Base-by-base conservation (phyloP, 2,329 filamentous ascomycete species). In the Diaporthe batatas region DNA sequence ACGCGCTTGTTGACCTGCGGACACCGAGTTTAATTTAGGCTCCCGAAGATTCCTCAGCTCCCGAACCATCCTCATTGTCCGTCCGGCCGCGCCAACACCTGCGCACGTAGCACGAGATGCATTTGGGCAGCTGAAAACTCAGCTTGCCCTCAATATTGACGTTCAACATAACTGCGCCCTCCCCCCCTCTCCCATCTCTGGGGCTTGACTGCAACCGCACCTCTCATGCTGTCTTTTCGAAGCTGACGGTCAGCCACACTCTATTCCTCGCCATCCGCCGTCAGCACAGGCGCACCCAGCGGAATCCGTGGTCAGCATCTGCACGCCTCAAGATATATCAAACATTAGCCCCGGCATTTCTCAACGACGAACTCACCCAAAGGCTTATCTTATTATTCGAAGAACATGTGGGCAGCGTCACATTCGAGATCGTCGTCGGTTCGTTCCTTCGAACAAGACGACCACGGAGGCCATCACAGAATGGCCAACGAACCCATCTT, bases 21-120 rank as follows among this genome's bases (percentile, higher is more conserved):
- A 36, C 62, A 39, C 62, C 62, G 29, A 65, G 62, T 65, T 65
- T 65, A 65, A 65, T 65, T 65, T 65, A 65, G 49, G 62, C 62
- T 65, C 44, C 62, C 62, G 62, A 34, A 51, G 3, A 39, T 65
- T 51, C 62, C 62, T 65, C 44, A 51, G 34, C 25, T 36, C 36
- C 57, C 44, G 44, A 32, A 49, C 14, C 32, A 51, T 51, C 44
- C 42, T 65, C 42, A 34, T 65, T 65, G 44, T 25, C 36, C 57
- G 57, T 23, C 62, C 29, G 62, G 62, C 29, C 44, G 14, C 11
- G 1, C 25, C 18, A 47, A 36, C 8, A 11, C 3, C 34, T 36
- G 34, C 3, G 6, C 34, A 36, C 0, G 62, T 23, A 25, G 62
- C 62, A 65, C 44, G 29, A 14, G 44, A 21, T 23, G 44, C 44